Evolutionary conservation across 2,329 filamentous ascomycete genomes (phyloP).

Genomic region (Cladosporium velox): DNA sequence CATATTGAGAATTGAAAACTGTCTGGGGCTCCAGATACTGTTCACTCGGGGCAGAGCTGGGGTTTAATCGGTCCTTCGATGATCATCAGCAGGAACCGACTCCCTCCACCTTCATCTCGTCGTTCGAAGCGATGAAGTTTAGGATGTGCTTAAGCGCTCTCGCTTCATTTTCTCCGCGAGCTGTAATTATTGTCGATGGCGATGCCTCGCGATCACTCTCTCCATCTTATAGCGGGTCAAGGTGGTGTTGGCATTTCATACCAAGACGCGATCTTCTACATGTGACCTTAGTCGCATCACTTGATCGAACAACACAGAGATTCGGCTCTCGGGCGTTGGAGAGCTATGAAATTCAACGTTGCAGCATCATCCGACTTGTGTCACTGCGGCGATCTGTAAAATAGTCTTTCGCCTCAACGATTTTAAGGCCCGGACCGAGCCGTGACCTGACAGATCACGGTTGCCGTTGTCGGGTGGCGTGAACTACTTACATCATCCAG

Average conservation of each 20-base stretch:
- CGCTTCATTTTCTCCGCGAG: not conserved
- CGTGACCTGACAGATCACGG: not conserved
- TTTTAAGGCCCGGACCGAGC: conserved; percentile 4
- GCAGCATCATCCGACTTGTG: not conserved
- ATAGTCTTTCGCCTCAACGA: conserved; percentile 1
- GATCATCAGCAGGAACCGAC: not conserved
- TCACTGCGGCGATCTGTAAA: conserved; percentile 1
- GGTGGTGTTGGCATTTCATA: not conserved
- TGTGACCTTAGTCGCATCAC: not conserved
- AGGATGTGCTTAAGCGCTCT: not conserved
- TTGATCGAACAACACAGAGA: not conserved
- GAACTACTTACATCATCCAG: not conserved
- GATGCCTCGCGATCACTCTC: not conserved
- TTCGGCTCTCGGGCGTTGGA: not conserved
- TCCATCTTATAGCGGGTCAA: not conserved
- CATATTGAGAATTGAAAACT: too few species aligned
- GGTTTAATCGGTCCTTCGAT: conserved; percentile 11
- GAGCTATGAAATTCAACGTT: not conserved
- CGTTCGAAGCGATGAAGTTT: not conserved
- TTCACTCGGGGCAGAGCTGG: conserved; percentile 10
- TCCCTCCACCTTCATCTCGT: not conserved
- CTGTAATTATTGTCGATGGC: not conserved
- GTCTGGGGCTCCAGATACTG: conserved; percentile 16
- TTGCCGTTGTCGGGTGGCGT: not conserved
- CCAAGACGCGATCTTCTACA: not conserved